These are phyloP conservation scores for Microdochium nivale DNA, from an alignment of 2,329 filamentous ascomycete species.

Conservation along the genomic window DNA sequence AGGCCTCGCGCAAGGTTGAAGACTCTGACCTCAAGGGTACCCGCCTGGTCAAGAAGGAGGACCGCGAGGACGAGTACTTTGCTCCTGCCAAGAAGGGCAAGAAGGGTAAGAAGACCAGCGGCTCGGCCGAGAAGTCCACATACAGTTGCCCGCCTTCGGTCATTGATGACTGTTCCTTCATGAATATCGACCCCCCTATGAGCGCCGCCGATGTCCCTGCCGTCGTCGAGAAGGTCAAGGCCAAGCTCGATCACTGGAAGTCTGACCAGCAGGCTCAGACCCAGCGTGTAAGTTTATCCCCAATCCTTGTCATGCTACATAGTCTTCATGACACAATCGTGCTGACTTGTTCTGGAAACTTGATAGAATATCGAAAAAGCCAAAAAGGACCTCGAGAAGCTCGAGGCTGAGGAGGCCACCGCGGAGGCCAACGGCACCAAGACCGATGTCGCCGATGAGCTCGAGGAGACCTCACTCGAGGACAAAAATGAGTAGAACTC, in stretches of 20 bases:
- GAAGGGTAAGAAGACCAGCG: conserved; percentile 67
- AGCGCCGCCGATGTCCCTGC: conserved; percentile 72
- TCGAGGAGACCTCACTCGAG: conserved; percentile 43
- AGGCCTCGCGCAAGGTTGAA: conserved; percentile 76
- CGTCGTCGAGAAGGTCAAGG: conserved; percentile 81
- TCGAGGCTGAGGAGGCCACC: conserved; percentile 58
- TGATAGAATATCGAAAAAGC: conserved; percentile 89
- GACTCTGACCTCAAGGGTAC: conserved; percentile 78
- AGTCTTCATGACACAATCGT: conserved; percentile 1
- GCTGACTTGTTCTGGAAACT: conserved; percentile 17
- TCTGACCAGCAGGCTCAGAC: conserved; percentile 83
- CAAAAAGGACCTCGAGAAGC: conserved; percentile 85
- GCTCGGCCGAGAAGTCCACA: conserved; percentile 35
- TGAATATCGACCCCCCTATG: conserved; percentile 84
- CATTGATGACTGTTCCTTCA: conserved; percentile 79
- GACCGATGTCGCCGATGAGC: conserved; percentile 41
- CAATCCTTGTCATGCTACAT: not conserved
- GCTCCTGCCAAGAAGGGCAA: conserved; percentile 76
- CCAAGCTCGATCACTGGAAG: conserved; percentile 89
- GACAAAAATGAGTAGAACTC: conserved; percentile 40
- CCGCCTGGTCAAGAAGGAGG: conserved; percentile 76
- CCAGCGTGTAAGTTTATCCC: conserved; percentile 59
- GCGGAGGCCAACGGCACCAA: conserved; percentile 40
- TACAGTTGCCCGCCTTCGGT: conserved; percentile 88
- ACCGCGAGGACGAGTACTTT: conserved; percentile 80